These are phyloP conservation scores for Areca catechu DNA, from an alignment of 176 grass and related monocot genomes.

Conservation along the genomic window DNA sequence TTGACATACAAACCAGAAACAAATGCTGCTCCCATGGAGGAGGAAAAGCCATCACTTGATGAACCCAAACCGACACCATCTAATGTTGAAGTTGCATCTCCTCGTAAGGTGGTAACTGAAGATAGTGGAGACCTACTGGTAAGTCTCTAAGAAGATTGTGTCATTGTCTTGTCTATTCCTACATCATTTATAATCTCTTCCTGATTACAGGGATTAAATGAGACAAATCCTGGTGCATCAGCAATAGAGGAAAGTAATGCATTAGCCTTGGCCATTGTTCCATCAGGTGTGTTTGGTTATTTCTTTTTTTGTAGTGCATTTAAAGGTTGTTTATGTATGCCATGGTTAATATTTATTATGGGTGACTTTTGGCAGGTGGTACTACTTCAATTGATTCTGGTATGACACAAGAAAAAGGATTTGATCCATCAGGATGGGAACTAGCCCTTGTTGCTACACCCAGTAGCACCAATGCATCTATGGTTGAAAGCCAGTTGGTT, in stretches of 20 bases:
- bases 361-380: conserved; percentile 23
- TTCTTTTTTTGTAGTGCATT: neutral
- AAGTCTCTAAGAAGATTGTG: conserved; percentile 14
- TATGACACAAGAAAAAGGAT: conserved; percentile 51
- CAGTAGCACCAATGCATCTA: conserved; percentile 37
- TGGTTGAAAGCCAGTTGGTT: conserved; percentile 64
- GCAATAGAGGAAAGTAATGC: conserved; percentile 80
- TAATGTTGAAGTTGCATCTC: conserved; percentile 34
- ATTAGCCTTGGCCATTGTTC: conserved; percentile 66
- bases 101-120: conserved; percentile 26
- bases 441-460: conserved; percentile 83
- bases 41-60: conserved; percentile 30
- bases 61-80: conserved; percentile 33
- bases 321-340: no score
- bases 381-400: conserved; percentile 27
- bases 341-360: no score
- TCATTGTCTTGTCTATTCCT: conserved; percentile 3
- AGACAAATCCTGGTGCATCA: conserved; percentile 47
- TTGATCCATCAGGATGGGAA: conserved; percentile 98
- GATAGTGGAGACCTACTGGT: conserved; percentile 78
- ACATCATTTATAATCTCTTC: neutral
- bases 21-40: conserved; percentile 8
- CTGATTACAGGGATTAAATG: conserved; percentile 63
- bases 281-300: conserved; percentile 37
- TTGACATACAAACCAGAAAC: conserved; percentile 81